phyloP scores from a whole-genome alignment of 2,329 filamentous ascomycete species.

The Xylogone sp. region DNA sequence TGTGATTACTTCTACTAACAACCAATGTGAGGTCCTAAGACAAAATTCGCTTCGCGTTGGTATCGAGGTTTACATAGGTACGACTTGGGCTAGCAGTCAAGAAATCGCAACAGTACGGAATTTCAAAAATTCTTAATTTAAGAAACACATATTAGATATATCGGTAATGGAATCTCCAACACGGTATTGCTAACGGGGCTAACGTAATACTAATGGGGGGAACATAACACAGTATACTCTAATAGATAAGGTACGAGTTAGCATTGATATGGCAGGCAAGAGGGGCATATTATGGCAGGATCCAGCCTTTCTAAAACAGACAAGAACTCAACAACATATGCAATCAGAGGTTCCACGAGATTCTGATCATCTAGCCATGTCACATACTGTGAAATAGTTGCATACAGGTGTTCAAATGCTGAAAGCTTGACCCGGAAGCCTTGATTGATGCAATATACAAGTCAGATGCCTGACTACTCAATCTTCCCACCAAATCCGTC shows the following conservation, averaged over 20 bases:
- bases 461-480: slow-evolving; percentile 5
- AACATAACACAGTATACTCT: not conserved
- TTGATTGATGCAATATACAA: slow-evolving; percentile 27
- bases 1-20: not conserved
- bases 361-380: not conserved
- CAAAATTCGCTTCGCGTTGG: not conserved
- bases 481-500: slow-evolving; percentile 1
- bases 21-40: not conserved
- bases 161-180: no score
- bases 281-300: not conserved
- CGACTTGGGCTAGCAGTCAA: not conserved
- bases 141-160: no score
- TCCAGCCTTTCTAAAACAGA: not conserved
- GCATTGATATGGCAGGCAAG: not conserved
- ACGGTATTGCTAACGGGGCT: no score
- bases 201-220: no score
- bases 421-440: slow-evolving; percentile 3
- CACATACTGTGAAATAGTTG: not conserved
- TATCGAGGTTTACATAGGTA: not conserved
- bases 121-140: not conserved
- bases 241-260: not conserved
- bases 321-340: no score
- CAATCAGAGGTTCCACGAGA: not conserved
- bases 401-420: not conserved
- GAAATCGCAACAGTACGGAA: not conserved